Conservation (phyloP, 192 early-diverging fungal genomes). For the Dissophora globulifera region DNA sequence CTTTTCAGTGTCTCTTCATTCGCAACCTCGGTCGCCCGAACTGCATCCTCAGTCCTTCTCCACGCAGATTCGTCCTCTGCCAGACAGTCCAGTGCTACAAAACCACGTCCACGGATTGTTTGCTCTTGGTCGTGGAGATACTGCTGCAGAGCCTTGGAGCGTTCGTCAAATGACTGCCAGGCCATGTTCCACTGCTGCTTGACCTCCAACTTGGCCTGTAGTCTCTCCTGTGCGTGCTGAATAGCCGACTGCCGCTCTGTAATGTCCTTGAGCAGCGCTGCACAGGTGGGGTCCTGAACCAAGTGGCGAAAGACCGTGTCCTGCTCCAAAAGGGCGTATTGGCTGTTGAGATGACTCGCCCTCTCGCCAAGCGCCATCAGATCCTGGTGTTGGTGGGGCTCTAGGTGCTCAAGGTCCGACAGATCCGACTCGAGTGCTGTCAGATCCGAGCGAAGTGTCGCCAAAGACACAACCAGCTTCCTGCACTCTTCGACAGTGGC, state of each 20-base stretch:
- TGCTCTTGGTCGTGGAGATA: constrained; percentile 24
- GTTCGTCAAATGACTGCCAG: constrained; percentile 27
- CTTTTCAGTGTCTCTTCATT: constrained; percentile 15
- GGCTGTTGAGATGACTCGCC: constrained; percentile 19
- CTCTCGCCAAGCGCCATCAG: constrained; percentile 11
- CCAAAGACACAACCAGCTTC: constrained; percentile 1
- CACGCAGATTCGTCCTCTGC: constrained; percentile 16
- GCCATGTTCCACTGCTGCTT: constrained; percentile 47
- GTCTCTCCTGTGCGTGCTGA: constrained; percentile 19
- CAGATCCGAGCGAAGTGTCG: constrained; percentile 10
- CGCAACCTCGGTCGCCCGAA: constrained; percentile 14
- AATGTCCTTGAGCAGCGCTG: constrained; percentile 22
- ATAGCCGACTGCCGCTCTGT: constrained; percentile 18
- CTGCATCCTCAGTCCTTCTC: constrained; percentile 2
- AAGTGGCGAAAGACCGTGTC: constrained; percentile 18
- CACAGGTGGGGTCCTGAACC: constrained; percentile 26
- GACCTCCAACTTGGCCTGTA: constrained; percentile 24
- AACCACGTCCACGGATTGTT: constrained; percentile 9
- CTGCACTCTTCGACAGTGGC: constrained; percentile 28
- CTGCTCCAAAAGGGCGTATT: constrained; percentile 28
- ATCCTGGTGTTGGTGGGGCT: constrained; percentile 23
- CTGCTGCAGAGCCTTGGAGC: constrained; percentile 12
- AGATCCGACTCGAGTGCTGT: constrained; percentile 10
- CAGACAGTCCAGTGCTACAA: constrained; percentile 5
- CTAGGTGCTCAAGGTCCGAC: constrained; percentile 17